Conservation (phyloP, 164 flowering plant species). For the Sedum album region DNA sequence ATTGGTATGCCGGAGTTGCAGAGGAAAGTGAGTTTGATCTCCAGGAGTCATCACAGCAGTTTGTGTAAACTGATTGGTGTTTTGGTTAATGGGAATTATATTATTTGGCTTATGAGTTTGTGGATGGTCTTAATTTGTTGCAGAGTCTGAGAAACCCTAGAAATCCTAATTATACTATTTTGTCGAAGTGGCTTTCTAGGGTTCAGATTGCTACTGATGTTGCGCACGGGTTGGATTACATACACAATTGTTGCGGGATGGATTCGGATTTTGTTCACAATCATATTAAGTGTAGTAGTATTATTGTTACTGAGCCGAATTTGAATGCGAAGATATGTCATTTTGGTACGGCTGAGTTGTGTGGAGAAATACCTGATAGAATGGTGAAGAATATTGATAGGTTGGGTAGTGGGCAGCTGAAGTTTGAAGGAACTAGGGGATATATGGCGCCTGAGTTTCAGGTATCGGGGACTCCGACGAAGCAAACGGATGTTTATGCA, state of each 20-base stretch:
- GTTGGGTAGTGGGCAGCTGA: constrained; percentile 22
- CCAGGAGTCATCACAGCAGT: constrained; percentile 42
- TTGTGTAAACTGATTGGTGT: constrained; percentile 42
- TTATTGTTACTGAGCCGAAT: constrained; percentile 35
- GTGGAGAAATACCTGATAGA: constrained; percentile 24
- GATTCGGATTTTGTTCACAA: constrained; percentile 33
- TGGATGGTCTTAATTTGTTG: constrained; percentile 34
- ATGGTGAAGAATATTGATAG: constrained; percentile 13
- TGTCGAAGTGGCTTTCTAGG: constrained; percentile 48
- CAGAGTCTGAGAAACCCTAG: constrained; percentile 32
- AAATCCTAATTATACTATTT: constrained; percentile 41
- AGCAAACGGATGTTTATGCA: constrained; percentile 53
- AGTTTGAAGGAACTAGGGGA: constrained; percentile 59
- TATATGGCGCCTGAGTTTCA: constrained; percentile 78
- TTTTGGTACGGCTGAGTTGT: constrained; percentile 52
- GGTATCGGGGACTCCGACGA: constrained; percentile 31
- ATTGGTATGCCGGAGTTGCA: constrained; percentile 25
- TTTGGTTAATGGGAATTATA: constrained; percentile 32
- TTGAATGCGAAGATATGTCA: constrained; percentile 46
- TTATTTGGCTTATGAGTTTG: constrained; percentile 46
- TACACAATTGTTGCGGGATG: constrained; percentile 40
- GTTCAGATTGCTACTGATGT: constrained; percentile 46
- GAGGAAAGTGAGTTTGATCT: constrained; percentile 32
- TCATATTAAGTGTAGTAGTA: constrained; percentile 41
- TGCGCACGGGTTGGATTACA: constrained; percentile 54